Base-by-base conservation (phyloP, 2,329 filamentous ascomycete genomes). In the Diaporthe longicolla region DNA sequence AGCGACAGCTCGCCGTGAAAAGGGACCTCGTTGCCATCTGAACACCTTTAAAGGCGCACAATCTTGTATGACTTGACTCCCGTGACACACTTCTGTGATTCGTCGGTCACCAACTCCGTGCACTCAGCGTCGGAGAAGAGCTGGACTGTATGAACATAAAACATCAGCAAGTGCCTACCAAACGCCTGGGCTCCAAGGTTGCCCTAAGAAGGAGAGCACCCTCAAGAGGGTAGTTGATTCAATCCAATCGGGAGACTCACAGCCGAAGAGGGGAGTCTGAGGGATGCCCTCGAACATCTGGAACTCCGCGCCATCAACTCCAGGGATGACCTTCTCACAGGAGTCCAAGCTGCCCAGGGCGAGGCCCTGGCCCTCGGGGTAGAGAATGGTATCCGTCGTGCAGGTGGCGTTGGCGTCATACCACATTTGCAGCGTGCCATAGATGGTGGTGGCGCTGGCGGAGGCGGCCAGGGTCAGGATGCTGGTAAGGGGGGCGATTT, bases 301-400 rank as follows among this genome's bases (percentile, higher is more conserved):
- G 61, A 65, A 65, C 19, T 65, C 61, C 10, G 61, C 61, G 11
- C 43, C 26, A 4, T 66, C 61, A 21, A 65, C 43, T 35, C 59
- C 59, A 13, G 40, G 40, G 5, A 19, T 50, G 19, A 66, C 43
- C 29, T 11, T 4, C 11, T 37, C 43, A 15, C 61, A 66, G 11
- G 26, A 35, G 61, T 90, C 29, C 80, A 82, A 0, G 95, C 93
- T 74, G 92, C 93, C 0, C 86, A 83, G 57, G 88, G 94, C 10
- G 94, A 96, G 82, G 85, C 89, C 0, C 79, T 89, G 0, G 94
- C 63, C 63, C 63, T 40, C 45, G 3, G 45, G 63, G 45, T 52
- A 66, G 19, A 66, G 45, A 21, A 66, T 19, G 13, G 45, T 52
- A 29, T 40, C 29, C 63, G 52, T 29, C 8, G 29, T 66, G 63